These are phyloP conservation scores for Leptographium procerum DNA, from an alignment of 2,329 filamentous ascomycete genomes.

Conservation along the genomic window DNA sequence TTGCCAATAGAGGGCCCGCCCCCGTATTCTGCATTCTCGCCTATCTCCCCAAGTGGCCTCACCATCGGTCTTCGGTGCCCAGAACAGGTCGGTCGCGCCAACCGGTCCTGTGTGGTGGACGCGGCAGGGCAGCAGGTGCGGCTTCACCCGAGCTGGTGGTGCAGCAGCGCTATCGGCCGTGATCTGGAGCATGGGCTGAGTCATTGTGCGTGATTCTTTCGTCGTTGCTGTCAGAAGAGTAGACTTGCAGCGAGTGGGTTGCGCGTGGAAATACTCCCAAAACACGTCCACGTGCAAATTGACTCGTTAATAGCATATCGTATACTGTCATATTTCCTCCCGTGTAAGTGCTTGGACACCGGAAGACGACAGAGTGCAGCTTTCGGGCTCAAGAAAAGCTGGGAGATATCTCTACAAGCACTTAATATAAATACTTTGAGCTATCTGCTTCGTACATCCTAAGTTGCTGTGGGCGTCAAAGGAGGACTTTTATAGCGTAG, in stretches of 20 bases:
- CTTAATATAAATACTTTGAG: too few species aligned
- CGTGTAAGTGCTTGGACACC: too few species aligned
- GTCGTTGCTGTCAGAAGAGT: not conserved
- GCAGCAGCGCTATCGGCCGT: constrained; percentile 14
- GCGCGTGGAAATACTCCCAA: not conserved
- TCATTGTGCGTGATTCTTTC: constrained; percentile 20
- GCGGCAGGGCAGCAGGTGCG: constrained; percentile 69
- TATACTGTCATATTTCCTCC: not conserved
- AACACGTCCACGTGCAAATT: not conserved
- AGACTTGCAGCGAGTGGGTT: not conserved
- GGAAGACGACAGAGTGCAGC: too few species aligned
- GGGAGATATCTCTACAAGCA: too few species aligned
- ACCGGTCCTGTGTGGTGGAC: constrained; percentile 69
- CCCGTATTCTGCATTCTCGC: not conserved
- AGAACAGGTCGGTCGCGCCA: constrained; percentile 53
- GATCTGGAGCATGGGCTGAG: constrained; percentile 31
- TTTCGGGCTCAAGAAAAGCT: too few species aligned
- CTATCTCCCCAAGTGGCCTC: not conserved
- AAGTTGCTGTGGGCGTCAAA: too few species aligned
- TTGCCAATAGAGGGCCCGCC: too few species aligned
- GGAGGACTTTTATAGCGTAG: too few species aligned
- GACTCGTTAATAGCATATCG: not conserved
- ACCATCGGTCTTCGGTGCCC: constrained; percentile 41
- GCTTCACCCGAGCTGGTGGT: constrained; percentile 30
- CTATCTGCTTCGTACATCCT: too few species aligned